Conservation (phyloP, 2,329 filamentous ascomycete species). For the Botrytis hyacinthi region DNA sequence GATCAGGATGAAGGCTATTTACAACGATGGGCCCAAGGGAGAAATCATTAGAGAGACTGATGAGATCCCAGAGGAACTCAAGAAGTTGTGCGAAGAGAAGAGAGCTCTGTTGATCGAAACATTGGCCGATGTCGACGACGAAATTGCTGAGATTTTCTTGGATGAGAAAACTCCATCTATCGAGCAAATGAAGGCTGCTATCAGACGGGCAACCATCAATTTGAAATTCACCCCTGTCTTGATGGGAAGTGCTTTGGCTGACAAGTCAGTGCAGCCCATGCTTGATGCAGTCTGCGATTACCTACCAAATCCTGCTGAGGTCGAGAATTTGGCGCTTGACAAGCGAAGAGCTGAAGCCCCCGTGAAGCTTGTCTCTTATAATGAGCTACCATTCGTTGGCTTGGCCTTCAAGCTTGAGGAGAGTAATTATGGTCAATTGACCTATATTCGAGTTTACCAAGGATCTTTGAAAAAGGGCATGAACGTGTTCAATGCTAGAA, state of each 20-base stretch:
- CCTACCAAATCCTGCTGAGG: slow-evolving; percentile 85
- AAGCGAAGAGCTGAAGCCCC: slow-evolving; percentile 72
- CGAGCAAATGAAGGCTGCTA: slow-evolving; percentile 85
- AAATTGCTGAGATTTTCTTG: slow-evolving; percentile 92
- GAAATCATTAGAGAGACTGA: slow-evolving; percentile 73
- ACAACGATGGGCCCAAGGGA: slow-evolving; percentile 83
- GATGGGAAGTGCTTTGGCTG: slow-evolving; percentile 92
- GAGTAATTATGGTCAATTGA: slow-evolving; percentile 96
- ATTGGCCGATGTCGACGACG: slow-evolving; percentile 94
- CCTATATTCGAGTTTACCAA: slow-evolving; percentile 98
- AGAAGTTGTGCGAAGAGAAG: slow-evolving; percentile 76
- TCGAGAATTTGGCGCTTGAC: slow-evolving; percentile 87
- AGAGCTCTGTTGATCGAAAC: slow-evolving; percentile 87
- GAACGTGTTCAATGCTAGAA: slow-evolving; percentile 90
- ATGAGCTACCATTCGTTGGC: slow-evolving; percentile 88
- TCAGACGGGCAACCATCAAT: slow-evolving; percentile 83
- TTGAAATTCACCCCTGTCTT: slow-evolving; percentile 92
- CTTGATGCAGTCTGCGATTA: slow-evolving; percentile 95
- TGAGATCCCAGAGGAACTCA: slow-evolving; percentile 77
- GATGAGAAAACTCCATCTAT: slow-evolving; percentile 79
- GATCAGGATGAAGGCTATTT: slow-evolving; percentile 87
- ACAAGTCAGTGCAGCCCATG: slow-evolving; percentile 95
- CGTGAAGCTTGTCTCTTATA: slow-evolving; percentile 89
- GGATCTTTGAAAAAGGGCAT: slow-evolving; percentile 83
- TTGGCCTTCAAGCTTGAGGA: slow-evolving; percentile 99